phyloP scores from a whole-genome alignment of 1,139 yeast species.

The Yamadazyma atmosphaerica region DNA sequence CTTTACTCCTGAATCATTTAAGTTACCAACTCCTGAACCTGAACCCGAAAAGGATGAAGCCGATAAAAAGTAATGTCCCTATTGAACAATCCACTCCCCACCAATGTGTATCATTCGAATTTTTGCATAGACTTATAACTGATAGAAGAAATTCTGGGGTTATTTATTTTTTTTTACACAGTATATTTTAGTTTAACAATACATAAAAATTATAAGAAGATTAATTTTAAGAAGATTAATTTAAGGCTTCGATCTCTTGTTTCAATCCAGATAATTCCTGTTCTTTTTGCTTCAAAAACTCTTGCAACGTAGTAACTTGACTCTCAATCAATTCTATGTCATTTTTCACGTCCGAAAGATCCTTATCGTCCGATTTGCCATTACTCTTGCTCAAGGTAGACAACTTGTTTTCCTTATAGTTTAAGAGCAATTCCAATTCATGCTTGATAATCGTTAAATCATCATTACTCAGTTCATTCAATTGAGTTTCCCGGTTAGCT shows the following conservation, averaged over 20 bases:
- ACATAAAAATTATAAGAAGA: too few relatives aligned
- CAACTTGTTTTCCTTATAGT: slow-evolving; percentile 56
- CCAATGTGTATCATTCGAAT: not conserved
- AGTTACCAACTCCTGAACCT: slow-evolving; percentile 80
- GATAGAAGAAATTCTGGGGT: not conserved
- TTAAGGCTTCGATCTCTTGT: slow-evolving; percentile 34
- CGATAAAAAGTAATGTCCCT: slow-evolving; percentile 22
- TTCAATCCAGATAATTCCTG: slow-evolving; percentile 49
- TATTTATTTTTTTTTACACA: not conserved
- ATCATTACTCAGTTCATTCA: slow-evolving; percentile 25
- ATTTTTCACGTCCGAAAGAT: slow-evolving; percentile 44
- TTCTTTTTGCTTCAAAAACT: slow-evolving; percentile 52
- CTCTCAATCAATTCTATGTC: slow-evolving; percentile 65
- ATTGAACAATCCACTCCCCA: not conserved
- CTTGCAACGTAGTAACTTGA: slow-evolving; percentile 63
- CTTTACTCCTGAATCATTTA: slow-evolving; percentile 76
- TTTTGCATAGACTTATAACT: slow-evolving; percentile 2
- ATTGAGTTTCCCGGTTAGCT: slow-evolving; percentile 53
- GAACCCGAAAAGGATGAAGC: slow-evolving; percentile 57
- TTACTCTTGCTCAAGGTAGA: slow-evolving; percentile 7
- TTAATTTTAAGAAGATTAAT: too few relatives aligned
- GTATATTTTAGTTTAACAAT: too few relatives aligned
- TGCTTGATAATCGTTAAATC: slow-evolving; percentile 45
- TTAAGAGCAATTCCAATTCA: slow-evolving; percentile 80
- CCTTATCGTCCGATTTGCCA: slow-evolving; percentile 19